Conservation (phyloP, 2,329 filamentous ascomycete genomes). For the Beauveria caledonica region DNA sequence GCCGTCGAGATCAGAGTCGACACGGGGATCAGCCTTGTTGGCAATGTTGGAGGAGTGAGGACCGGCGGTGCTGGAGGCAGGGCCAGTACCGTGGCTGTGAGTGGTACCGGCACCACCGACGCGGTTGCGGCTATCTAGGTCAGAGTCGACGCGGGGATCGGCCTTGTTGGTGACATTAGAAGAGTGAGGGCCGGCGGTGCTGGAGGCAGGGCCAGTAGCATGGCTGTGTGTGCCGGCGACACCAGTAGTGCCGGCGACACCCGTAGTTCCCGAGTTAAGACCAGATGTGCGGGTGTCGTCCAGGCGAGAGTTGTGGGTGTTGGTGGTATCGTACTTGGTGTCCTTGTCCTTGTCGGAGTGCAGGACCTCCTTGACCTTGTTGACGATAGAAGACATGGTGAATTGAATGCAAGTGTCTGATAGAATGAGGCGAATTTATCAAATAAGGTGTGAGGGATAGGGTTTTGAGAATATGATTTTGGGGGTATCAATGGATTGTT, state of each 20-base stretch:
- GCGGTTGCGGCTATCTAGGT: constrained; percentile 31
- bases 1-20: constrained; percentile 42
- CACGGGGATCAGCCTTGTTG: constrained; percentile 43
- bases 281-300: constrained; percentile 32
- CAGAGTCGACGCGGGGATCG: constrained; percentile 45
- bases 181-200: constrained; percentile 31
- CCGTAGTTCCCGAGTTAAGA: constrained; percentile 16
- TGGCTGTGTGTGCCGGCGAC: constrained; percentile 11
- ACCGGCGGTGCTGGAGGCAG: constrained; percentile 20
- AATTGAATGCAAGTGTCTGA: constrained; percentile 7
- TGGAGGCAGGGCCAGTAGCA: constrained; percentile 11
- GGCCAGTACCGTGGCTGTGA: constrained; percentile 14
- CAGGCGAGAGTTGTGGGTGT: constrained; percentile 19
- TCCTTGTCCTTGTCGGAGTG: constrained; percentile 33
- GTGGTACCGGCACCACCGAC: background rate
- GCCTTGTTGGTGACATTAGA: constrained; percentile 36
- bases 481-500: constrained; percentile 7
- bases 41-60: constrained; percentile 34
- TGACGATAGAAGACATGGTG: constrained; percentile 49
- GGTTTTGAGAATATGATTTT: constrained; percentile 1
- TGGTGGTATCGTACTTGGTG: constrained; percentile 2
- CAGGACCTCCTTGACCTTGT: constrained; percentile 53
- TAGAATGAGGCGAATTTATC: too few species aligned
- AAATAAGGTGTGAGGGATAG: background rate
- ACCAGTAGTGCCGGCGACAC: constrained; percentile 12